phyloP scores from a whole-genome alignment of 441 rosid species.

The Daphne laureola region DNA sequence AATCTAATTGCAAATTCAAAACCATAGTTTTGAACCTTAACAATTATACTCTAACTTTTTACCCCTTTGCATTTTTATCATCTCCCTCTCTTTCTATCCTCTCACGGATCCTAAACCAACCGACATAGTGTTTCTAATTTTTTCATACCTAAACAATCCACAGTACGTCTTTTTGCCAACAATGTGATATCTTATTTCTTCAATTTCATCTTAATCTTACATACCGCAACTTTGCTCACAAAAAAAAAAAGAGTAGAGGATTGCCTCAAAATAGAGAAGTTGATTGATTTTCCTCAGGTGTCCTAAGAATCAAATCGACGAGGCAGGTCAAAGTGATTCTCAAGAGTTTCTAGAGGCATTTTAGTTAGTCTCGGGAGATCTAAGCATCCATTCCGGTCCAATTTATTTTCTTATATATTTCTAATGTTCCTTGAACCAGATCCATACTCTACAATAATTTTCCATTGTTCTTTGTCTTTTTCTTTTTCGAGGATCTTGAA shows the following conservation, averaged over 20 bases:
- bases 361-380: constrained; percentile 39
- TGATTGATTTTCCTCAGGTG: no score
- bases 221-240: neutral
- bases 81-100: no score
- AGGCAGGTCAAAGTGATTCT: constrained; percentile 32
- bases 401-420: constrained; percentile 54
- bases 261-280: neutral
- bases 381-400: constrained; percentile 86
- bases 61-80: no score
- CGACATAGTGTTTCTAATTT: no score
- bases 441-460: constrained; percentile 13
- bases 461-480: constrained; percentile 23
- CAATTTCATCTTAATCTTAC: neutral
- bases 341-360: constrained; percentile 23
- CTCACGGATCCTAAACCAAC: no score
- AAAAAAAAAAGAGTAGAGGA: neutral
- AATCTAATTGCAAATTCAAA: no score
- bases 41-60: no score
- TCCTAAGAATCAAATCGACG: neutral
- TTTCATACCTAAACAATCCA: no score
- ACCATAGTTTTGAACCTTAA: no score
- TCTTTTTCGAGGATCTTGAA: no score
- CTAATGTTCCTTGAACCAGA: constrained; percentile 13
- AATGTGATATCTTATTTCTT: neutral
- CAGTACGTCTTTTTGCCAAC: no score